Percentiles rank a stretch among this genome's conserved stretches.
Evolutionary conservation across 2,329 filamentous ascomycete genomes (phyloP).

Genomic region (Paraphoma chrysanthemicola): DNA sequence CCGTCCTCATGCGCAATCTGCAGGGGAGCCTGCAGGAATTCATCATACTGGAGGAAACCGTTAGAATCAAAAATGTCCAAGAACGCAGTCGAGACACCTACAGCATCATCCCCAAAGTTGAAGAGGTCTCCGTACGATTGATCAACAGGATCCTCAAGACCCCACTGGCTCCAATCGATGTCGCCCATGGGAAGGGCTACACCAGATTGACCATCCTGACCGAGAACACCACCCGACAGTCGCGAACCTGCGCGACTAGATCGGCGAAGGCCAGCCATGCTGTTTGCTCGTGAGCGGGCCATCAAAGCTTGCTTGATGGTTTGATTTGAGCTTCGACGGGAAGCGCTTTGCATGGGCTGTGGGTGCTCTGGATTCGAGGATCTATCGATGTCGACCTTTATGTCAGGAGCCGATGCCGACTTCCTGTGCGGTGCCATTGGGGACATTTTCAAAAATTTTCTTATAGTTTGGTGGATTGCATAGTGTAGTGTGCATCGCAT

Average conservation of each 20-base stretch:
- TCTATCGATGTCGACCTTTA: background rate
- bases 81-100: background rate
- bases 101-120: background rate
- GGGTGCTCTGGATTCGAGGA: background rate
- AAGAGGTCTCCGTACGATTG: background rate
- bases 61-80: background rate
- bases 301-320: background rate
- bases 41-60: background rate
- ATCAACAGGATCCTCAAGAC: background rate
- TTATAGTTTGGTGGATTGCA: constrained; percentile 4
- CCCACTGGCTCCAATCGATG: constrained; percentile 3
- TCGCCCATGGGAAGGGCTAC: background rate
- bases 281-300: constrained; percentile 5
- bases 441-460: constrained; percentile 7
- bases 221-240: constrained; percentile 4
- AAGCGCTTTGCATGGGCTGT: background rate
- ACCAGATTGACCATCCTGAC: constrained; percentile 10
- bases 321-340: background rate
- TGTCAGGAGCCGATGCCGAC: background rate
- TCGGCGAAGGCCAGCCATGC: background rate
- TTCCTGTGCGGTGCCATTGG: background rate
- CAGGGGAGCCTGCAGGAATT: background rate
- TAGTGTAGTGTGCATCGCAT: constrained; percentile 8
- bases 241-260: constrained; percentile 8
- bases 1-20: too few species aligned